These are phyloP conservation scores for Suhomyces emberorum DNA, from an alignment of 805 yeast genomes.

Conservation along the genomic window DNA sequence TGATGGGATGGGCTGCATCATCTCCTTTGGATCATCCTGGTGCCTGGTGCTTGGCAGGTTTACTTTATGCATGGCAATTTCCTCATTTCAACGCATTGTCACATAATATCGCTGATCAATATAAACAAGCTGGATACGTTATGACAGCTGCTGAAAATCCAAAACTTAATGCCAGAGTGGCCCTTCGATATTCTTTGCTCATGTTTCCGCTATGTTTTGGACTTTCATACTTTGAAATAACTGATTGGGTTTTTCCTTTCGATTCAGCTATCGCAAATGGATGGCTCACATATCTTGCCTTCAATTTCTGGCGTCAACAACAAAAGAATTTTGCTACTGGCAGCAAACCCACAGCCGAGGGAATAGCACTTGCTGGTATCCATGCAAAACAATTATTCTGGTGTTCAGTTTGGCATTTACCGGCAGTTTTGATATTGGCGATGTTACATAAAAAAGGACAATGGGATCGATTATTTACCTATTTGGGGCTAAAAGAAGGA, in stretches of 20 bases:
- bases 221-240: constrained; percentile 69
- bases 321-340: constrained; percentile 49
- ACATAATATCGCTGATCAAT: constrained; percentile 84
- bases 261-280: constrained; percentile 82
- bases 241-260: constrained; percentile 76
- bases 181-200: constrained; percentile 80
- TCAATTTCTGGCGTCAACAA: constrained; percentile 84
- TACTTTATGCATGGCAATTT: constrained; percentile 96
- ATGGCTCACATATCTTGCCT: constrained; percentile 81
- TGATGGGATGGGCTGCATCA: constrained; percentile 98
- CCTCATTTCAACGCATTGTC: constrained; percentile 95
- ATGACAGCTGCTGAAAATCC: constrained; percentile 97
- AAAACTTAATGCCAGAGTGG: constrained; percentile 85
- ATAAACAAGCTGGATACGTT: constrained; percentile 91
- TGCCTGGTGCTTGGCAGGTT: constrained; percentile 89
- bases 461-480: constrained; percentile 64
- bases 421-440: constrained; percentile 83
- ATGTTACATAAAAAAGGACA: constrained; percentile 94
- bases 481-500: too few species aligned
- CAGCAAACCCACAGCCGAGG: constrained; percentile 50
- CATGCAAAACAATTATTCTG: constrained; percentile 86
- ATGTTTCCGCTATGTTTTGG: constrained; percentile 95
- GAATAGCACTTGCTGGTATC: constrained; percentile 54
- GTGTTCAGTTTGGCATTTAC: constrained; percentile 93
- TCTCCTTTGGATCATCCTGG: constrained; percentile 80